Percentiles rank a stretch among this genome's conserved stretches.
Evolutionary conservation across 768 basidiomycete genomes (phyloP).

Genomic region (Filobasidium floriforme): DNA sequence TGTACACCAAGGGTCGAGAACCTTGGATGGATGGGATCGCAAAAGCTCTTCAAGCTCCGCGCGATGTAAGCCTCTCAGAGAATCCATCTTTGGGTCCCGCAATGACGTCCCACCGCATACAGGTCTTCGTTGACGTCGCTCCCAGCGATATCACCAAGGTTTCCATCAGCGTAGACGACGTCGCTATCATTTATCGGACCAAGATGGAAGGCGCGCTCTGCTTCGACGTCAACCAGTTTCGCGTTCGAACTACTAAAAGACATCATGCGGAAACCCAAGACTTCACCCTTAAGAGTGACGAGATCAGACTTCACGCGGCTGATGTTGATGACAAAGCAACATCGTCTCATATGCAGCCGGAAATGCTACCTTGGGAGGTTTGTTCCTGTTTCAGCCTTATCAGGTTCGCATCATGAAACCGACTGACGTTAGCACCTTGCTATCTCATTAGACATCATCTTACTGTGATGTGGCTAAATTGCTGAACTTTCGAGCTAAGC

Average conservation of each 20-base stretch:
- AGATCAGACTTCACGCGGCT: not conserved
- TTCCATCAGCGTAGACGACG: slow-evolving; percentile 62
- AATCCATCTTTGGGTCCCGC: too few species aligned
- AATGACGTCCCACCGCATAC: not conserved
- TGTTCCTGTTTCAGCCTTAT: too few species aligned
- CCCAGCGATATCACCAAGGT: slow-evolving; percentile 78
- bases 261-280: not conserved
- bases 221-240: slow-evolving; percentile 15
- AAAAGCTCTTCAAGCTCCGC: slow-evolving; percentile 69
- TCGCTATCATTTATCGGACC: slow-evolving; percentile 56
- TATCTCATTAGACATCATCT: not conserved
- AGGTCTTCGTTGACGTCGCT: slow-evolving; percentile 87
- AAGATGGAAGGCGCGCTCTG: slow-evolving; percentile 11
- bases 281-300: not conserved
- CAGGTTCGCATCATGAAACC: too few species aligned
- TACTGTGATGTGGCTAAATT: not conserved
- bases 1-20: not conserved
- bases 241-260: not conserved
- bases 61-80: slow-evolving; percentile 58
- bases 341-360: too few species aligned
- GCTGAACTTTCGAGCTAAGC: not conserved
- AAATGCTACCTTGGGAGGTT: too few species aligned
- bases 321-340: not conserved
- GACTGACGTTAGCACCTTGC: too few species aligned
- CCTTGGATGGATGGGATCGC: slow-evolving; percentile 58